Evolutionary conservation across 1,139 yeast species (phyloP).

Genomic region (Williopsis jadinii): DNA sequence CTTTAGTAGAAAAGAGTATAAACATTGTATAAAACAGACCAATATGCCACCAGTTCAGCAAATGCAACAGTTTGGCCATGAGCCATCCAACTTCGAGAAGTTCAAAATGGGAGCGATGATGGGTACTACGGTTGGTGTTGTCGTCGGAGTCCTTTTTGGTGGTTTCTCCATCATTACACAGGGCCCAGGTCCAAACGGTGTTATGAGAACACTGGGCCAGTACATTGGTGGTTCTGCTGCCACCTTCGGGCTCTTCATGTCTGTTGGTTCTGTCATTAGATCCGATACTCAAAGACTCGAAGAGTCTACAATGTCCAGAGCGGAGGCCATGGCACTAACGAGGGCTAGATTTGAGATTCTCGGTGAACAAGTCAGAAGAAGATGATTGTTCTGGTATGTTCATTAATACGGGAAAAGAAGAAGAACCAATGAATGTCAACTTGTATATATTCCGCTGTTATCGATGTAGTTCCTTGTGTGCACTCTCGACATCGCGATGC

Average conservation of each 20-base stretch:
- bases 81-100: slow-evolving; percentile 88
- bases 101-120: slow-evolving; percentile 97
- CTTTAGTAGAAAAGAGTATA: neutral
- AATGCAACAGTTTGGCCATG: slow-evolving; percentile 67
- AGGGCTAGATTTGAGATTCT: slow-evolving; percentile 21
- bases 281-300: slow-evolving; percentile 39
- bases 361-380: slow-evolving; percentile 15
- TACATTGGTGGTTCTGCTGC: slow-evolving; percentile 96
- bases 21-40: neutral
- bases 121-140: slow-evolving; percentile 96
- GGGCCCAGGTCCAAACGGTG: slow-evolving; percentile 99
- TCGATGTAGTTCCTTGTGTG: no score
- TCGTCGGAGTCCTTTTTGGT: slow-evolving; percentile 92
- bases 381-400: neutral
- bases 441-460: no score
- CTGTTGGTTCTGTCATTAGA: slow-evolving; percentile 88
- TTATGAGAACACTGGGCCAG: slow-evolving; percentile 92
- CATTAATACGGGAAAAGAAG: no score
- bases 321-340: slow-evolving; percentile 20
- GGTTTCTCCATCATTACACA: slow-evolving; percentile 85
- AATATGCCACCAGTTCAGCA: slow-evolving; percentile 78
- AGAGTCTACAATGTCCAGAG: slow-evolving; percentile 13
- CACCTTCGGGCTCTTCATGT: slow-evolving; percentile 93
- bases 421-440: no score
- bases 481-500: no score